Base-by-base conservation (phyloP, 257 asterid genomes). In the Penstemon davidsonii region DNA sequence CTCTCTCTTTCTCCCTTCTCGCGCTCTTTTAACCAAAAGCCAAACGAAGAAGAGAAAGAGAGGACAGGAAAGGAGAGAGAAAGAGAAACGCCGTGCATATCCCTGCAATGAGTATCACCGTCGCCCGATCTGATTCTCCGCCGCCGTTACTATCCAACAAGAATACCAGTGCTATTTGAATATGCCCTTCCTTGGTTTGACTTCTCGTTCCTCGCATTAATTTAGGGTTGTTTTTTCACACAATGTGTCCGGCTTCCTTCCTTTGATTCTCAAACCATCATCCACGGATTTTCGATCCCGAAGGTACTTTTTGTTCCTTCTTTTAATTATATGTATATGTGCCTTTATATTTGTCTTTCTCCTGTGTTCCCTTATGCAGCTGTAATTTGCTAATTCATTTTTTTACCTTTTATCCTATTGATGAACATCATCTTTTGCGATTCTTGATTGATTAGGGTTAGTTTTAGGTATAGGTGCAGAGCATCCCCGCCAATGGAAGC, bases 231-330 rank as follows among this genome's bases (percentile, higher is more conserved):
- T 25, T 25, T 25, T 25, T 25, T 25, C 33, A 25, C 33, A 25
- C 33, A 25, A 25, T 25, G 33, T 25, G 33, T 25, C 33, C 33
- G 33, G 33, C 33, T 25, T 25, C 33, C 33, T 25, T 25, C 33
- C 33, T 25, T 63, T 76, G 72, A n/a, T n/a, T n/a, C n/a, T n/a
- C n/a, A n/a, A n/a, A n/a, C n/a, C n/a, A 72, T 74, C 77, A 69
- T 80, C 89, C 65, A 84, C 89, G 89, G 89, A 82, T 79, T 78
- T 86, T 75, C 92, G 63, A 78, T 76, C 87, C 59, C 78, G 62
- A 50, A 76, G 87, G 89, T 86, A 64, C 55, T 11, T 51, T 37
- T 50, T 52, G 0, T 51, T 39, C 13, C 44, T 55, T 18, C 55
- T 49, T 52, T 45, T 8, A 25, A 25, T 25, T 25, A 25, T 7